Base-by-base conservation (phyloP, 2,329 filamentous ascomycete species). In the Byssoonygena ceratinophila region DNA sequence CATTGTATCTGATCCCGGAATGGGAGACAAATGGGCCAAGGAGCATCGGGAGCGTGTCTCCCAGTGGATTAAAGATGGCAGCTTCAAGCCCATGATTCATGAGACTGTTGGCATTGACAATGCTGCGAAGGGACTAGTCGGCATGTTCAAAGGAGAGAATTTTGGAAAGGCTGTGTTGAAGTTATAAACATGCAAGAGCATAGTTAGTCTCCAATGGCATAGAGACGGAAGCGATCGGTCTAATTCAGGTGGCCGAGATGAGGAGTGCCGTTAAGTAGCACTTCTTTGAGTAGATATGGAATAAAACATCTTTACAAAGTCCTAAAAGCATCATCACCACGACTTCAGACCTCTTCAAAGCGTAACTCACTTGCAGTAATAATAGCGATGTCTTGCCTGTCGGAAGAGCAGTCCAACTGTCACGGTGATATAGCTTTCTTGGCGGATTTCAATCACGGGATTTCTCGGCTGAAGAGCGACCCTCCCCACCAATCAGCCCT, bases 91-190 rank as follows among this genome's bases (percentile, higher is more conserved):
- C 46, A 81, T 83, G 70, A 74, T 84, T 56, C 73, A 77, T 60
- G 72, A 85, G 54, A 88, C 83, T 0, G 75, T 83, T 51, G 87
- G 87, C 18, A 89, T 94, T 55, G 88, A 94, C 56, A 82, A 86
- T 56, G 83, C 83, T 0, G 73, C 80, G 4, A 79, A 89, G 53
- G 88, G 84, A 0, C 75, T 94, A 55, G 69, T 91, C 11, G 85
- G 81, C 11, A 82, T 94, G 74, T 75, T 92, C 51, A 67, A 79
- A 62, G 88, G 88, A 45, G 78, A 85, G 68, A 94, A 94, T 73
- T 86, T 89, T 69, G 88, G 88, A 60, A 94, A 94, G 78, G 85
- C 87, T 14, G 78, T 92, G 20, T 63, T 92, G 61, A 85, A 87
- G 74, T 79, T 84, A 34, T 60, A 81, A 71, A 46, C 76, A 11